phyloP scores from a whole-genome alignment of 257 asterid genomes.

The Fraxinus americana region DNA sequence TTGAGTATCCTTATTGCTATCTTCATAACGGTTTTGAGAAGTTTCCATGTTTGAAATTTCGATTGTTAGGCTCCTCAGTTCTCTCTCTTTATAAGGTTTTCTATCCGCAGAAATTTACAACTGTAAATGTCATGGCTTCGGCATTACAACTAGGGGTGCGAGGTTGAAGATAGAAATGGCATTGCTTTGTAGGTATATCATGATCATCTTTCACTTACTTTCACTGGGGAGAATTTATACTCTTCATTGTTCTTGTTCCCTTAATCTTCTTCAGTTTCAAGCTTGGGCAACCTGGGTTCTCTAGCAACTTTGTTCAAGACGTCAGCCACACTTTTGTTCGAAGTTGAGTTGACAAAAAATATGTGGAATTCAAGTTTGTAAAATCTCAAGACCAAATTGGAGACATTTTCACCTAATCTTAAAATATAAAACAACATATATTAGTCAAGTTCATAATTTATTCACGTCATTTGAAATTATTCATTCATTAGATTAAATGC shows the following conservation, averaged over 20 bases:
- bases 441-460: too few relatives aligned
- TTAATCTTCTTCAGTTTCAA: constrained; percentile 39
- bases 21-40: constrained; percentile 14
- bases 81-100: constrained; percentile 40
- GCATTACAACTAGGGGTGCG: constrained; percentile 41
- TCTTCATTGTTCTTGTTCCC: constrained; percentile 34
- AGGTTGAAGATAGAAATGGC: constrained; percentile 27
- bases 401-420: too few relatives aligned
- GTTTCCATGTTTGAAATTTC: constrained; percentile 20
- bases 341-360: too few relatives aligned
- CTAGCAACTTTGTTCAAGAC: constrained; percentile 63
- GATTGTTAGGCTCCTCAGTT: constrained; percentile 50
- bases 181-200: constrained; percentile 37
- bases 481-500: too few relatives aligned
- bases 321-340: constrained; percentile 43
- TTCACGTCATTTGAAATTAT: too few relatives aligned
- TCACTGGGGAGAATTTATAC: constrained; percentile 14
- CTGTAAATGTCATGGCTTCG: constrained; percentile 45
- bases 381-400: too few relatives aligned
- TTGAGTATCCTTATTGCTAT: constrained; percentile 26
- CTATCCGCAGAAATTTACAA: constrained; percentile 54
- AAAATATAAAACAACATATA: too few relatives aligned
- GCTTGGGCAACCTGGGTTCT: constrained; percentile 61
- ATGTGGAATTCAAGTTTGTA: too few relatives aligned
- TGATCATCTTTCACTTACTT: constrained; percentile 42